Evolutionary conservation across 345 rosid species (phyloP), one percentile per base, ranked within the genome.

Genomic region (Brassica juncea): DNA sequence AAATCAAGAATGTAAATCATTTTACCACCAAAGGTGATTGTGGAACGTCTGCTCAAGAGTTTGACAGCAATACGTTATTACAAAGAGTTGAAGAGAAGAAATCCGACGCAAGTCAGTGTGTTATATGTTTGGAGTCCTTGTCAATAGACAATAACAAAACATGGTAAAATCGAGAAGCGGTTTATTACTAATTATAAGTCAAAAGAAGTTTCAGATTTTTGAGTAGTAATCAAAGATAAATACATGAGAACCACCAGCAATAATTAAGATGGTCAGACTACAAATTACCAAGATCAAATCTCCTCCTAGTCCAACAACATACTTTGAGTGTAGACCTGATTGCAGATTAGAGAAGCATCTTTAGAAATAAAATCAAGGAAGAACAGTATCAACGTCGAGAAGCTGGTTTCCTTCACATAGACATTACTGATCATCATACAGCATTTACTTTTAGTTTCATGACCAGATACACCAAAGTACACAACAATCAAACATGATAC

Each of bases 231-330:
- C 16, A 47, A 47, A 47, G 55, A 47, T 47, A 12, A 4, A 44
- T 44, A 42, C 11, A 44, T 8, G 52, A 44, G 16, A 14, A 47
- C 8, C 12, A 75, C 8, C 28, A 25, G 12, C 1, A 75, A 12
- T 3, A 4, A 64, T 7, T 3, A 74, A 37, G 30, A 25, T 37
- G 66, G 0, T 57, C 0, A 49, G 16, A 35, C 39, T 74, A 52
- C 27, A 74, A 21, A 65, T 54, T 44, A 39, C 60, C 14, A 66
- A 66, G 42, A 34, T 66, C 37, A 66, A 66, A 75, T 10, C 55
- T 44, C 28, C 2, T 75, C 14, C 28, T 8, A 57, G 62, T 8
- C 62, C 64, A 25, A 27, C 65, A 60, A 25, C 5, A 25, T 60
- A 60, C 65, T 23, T 0, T 2, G 57, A 42, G 27, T 60, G 39